Evolutionary conservation across 179 eudicot genomes (phyloP).

Genomic region (Silene coronaria): DNA sequence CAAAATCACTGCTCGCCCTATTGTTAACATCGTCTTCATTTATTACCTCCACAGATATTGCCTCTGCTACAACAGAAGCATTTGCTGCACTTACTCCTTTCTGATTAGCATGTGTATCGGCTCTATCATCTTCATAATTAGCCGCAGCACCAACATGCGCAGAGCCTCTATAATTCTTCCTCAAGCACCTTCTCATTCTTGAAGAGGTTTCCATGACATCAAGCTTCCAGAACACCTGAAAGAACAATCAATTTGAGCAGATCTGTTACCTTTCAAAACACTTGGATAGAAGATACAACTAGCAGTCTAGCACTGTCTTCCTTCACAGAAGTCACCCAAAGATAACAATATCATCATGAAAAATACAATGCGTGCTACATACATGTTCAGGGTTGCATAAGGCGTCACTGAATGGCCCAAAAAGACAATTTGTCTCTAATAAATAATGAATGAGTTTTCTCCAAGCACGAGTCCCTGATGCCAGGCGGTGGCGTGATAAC

Average conservation of each 20-base stretch:
- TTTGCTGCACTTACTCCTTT: slow-evolving; percentile 47
- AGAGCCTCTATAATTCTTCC: slow-evolving; percentile 78
- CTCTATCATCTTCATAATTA: slow-evolving; percentile 57
- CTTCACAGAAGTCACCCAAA: neutral
- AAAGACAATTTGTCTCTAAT: slow-evolving; percentile 78
- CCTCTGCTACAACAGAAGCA: slow-evolving; percentile 78
- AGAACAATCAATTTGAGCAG: neutral
- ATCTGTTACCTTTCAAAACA: neutral
- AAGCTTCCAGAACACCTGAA: slow-evolving; percentile 89
- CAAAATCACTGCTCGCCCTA: slow-evolving; percentile 40
- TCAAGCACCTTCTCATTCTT: slow-evolving; percentile 82
- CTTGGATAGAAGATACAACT: neutral
- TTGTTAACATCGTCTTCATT: slow-evolving; percentile 53
- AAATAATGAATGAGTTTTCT: slow-evolving; percentile 85
- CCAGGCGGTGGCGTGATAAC: slow-evolving; percentile 52
- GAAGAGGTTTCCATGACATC: slow-evolving; percentile 87
- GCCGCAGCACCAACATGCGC: slow-evolving; percentile 87
- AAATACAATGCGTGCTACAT: slow-evolving; percentile 25
- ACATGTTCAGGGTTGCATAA: slow-evolving; percentile 63
- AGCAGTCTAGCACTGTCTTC: neutral
- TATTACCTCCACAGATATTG: slow-evolving; percentile 59
- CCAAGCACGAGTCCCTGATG: slow-evolving; percentile 85
- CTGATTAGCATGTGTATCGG: slow-evolving; percentile 34
- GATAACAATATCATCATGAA: slow-evolving; percentile 12
- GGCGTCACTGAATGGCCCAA: slow-evolving; percentile 63